Percentiles rank a stretch among this genome's conserved stretches.
These are phyloP conservation scores for Camelina hispida DNA, from an alignment of 345 rosid genomes.

Conservation along the genomic window DNA sequence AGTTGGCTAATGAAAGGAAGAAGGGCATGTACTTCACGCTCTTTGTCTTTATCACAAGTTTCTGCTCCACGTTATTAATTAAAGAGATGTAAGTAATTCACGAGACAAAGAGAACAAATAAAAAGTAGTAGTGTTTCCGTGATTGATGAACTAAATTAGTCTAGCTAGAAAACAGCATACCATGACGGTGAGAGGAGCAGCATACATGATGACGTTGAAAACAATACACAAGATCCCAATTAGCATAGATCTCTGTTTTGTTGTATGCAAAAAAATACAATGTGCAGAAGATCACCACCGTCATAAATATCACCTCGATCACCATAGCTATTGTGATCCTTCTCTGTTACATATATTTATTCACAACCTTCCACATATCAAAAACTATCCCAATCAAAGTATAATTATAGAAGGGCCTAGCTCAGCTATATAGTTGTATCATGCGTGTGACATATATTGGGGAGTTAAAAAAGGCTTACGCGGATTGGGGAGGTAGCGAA, in stretches of 20 bases:
- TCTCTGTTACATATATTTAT: conserved; percentile 13
- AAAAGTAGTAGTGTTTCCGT: background rate
- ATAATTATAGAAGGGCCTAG: no score
- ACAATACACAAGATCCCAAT: conserved; percentile 53
- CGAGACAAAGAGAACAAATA: conserved; percentile 12
- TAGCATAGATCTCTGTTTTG: conserved; percentile 51
- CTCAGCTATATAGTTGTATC: no score
- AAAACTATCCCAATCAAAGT: background rate
- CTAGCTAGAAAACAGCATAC: conserved; percentile 37
- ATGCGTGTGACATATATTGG: background rate
- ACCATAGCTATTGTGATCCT: conserved; percentile 42
- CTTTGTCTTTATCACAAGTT: conserved; percentile 66
- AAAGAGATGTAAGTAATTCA: conserved; percentile 22
- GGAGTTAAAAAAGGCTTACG: conserved; percentile 42
- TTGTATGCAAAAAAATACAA: conserved; percentile 47
- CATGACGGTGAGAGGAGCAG: conserved; percentile 76
- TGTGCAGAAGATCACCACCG: conserved; percentile 46
- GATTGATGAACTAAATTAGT: background rate
- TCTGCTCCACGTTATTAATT: conserved; percentile 45
- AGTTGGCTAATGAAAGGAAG: conserved; percentile 56
- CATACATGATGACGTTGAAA: conserved; percentile 60
- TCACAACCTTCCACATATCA: background rate
- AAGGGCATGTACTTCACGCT: conserved; percentile 95
- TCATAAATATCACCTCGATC: conserved; percentile 57
- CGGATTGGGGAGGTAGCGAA: conserved; percentile 47